Evolutionary conservation across 2,329 filamentous ascomycete genomes (phyloP), one percentile per base, ranked within the genome.

Genomic region (Diaporthe sp.): DNA sequence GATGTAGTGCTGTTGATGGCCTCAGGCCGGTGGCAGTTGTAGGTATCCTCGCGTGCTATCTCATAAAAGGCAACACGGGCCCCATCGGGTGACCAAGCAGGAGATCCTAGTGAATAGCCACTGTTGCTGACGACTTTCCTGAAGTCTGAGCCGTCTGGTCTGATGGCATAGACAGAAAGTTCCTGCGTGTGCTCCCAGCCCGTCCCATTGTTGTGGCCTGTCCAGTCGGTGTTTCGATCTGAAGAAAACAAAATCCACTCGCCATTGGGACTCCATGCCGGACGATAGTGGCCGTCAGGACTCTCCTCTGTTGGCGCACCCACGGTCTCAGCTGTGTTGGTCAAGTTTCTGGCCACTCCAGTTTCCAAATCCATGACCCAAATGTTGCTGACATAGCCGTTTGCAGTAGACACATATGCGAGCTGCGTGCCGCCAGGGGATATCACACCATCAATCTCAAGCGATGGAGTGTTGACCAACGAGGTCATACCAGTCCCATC

Each of bases 111-210:
- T 13, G 80, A 83, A 76, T 84, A 85, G 1, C 80, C 82, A 1
- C 71, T 47, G 77, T 85, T 82, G 34, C 79, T 80, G 2, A 79
- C 79, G 22, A 86, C 73, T 67, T 82, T 77, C n/a, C 82, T 81
- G 61, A 86, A 85, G 55, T 79, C 84, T 13, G 81, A 79, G 20
- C 85, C 84, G 70, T 86, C 77, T 0, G 84, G 81, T 3, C 82
- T 80, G 28, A 86, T 83, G 2, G 80, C 81, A 63, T 87, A 86
- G n/a, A 87, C 78, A 0, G 84, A 84, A 4, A 87, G 80, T 25
- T 81, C 79, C 74, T 86, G 85, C 0, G 84, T 84, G 73, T 86
- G 85, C 73, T 86, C 81, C 85, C 85, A 86, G 39, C 85, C 79
- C 7, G 82, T 81, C 25, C 84, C 82, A 71, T 84, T 82, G 17